Evolutionary conservation across 2,329 filamentous ascomycete species (phyloP), one percentile per base, ranked within the genome.

Genomic region (Talaromyces marneffei): DNA sequence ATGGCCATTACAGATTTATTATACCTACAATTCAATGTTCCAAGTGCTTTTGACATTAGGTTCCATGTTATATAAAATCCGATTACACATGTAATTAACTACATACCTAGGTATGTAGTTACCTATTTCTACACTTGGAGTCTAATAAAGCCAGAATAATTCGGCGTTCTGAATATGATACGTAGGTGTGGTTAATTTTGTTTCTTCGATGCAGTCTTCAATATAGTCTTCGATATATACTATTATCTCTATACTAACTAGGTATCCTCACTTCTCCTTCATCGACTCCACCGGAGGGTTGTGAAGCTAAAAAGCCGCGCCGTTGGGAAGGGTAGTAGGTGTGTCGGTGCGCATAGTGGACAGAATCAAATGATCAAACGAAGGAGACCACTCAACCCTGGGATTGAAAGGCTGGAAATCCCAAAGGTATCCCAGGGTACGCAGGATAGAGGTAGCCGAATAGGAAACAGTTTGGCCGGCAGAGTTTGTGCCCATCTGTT

Each of bases 371-470:
- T 66, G 65, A 18, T 71, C 70, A 54, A 79, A 79, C 2, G 74
- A 73, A 2, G 76, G 72, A 2, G 74, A 72, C 68, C 70, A 71
- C 57, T 72, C 71, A n/a, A 78, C 75, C 0, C 76, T 71, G 0
- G 72, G 73, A 7, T 72, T 77, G 56, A 76, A 72, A 14, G 69
- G 70, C 23, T 71, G 74, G 66, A 79, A 68, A 42, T 69, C 75
- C 74, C 77, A 81, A 18, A 80, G 72, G 56, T 79, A 73, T 20
- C 74, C 71, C 27, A 80, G 65, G 25, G 75, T 77, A 60, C 73
- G 74, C 9, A 80, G 68, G 50, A 80, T 77, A 4, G 74, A 77
- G 3, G 77, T 79, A 57, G 78, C 77, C 3, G 74, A 76, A 66
- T 80, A 81, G 37, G 78, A 74, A 20, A 74, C 75, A 2, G 69